Percentiles rank a stretch among this genome's conserved stretches.
These are phyloP conservation scores for Seminavis robusta DNA, from an alignment of 108 stramenopile genomes.

Conservation along the genomic window DNA sequence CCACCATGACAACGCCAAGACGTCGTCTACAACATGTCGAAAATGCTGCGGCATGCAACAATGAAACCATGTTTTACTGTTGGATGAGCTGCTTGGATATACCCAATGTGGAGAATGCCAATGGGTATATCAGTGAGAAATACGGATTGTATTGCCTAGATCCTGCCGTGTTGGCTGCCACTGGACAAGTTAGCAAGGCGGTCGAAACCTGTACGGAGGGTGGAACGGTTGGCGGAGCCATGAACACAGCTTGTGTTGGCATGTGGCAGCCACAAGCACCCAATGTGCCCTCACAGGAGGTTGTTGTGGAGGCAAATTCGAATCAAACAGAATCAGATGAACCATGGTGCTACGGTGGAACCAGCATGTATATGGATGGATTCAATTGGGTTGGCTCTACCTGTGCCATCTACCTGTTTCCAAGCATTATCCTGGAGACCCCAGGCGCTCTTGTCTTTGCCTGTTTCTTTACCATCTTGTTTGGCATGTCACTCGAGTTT, in stretches of 20 bases:
- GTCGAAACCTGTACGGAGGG: conserved; percentile 41
- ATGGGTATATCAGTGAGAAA: conserved; percentile 47
- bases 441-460: conserved; percentile 47
- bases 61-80: conserved; percentile 77
- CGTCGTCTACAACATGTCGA: conserved; percentile 51
- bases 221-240: conserved; percentile 18
- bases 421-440: conserved; percentile 53
- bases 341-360: conserved; percentile 69
- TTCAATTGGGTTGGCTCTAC: conserved; percentile 65
- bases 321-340: conserved; percentile 4
- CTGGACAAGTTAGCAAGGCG: conserved; percentile 40
- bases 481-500: conserved; percentile 54
- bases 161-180: conserved; percentile 37
- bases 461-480: conserved; percentile 50
- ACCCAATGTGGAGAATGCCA: conserved; percentile 45
- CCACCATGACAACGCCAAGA: conserved; percentile 2
- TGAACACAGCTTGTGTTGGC: conserved; percentile 55
- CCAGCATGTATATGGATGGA: conserved; percentile 87
- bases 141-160: conserved; percentile 77
- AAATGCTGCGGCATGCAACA: conserved; percentile 61
- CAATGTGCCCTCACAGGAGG: conserved; percentile 6
- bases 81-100: conserved; percentile 77
- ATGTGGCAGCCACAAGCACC: conserved; percentile 55
- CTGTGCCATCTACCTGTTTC: conserved; percentile 79
- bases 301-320: conserved; percentile 1